Percentiles rank a stretch among this genome's conserved stretches.
These are phyloP conservation scores for Xylariomycetidae sp. DNA, from an alignment of 2,329 filamentous ascomycete genomes.

Conservation along the genomic window DNA sequence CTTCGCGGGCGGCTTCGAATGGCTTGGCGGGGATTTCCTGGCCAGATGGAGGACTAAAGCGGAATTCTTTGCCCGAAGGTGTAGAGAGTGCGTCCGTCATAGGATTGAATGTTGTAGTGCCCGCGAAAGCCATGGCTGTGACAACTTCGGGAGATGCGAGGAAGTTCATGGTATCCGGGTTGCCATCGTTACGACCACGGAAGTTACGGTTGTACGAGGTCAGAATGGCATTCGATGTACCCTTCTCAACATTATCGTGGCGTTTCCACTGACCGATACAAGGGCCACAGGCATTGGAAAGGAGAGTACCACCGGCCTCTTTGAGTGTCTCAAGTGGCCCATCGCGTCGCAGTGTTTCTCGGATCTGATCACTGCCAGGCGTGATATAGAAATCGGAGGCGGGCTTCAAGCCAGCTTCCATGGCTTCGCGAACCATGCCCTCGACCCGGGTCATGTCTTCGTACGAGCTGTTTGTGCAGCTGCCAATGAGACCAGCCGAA, in stretches of 20 bases:
- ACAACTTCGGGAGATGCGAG: conserved; percentile 94
- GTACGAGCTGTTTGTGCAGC: conserved; percentile 98
- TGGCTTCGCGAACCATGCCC: conserved; percentile 86
- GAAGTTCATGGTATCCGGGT: conserved; percentile 97
- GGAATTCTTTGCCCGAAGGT: conserved; percentile 75
- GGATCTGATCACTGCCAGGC: conserved; percentile 93
- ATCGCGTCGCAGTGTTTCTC: conserved; percentile 87
- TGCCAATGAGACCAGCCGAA: conserved; percentile 90
- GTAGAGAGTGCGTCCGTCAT: conserved; percentile 81
- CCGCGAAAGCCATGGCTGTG: conserved; percentile 91
- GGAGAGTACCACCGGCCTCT: conserved; percentile 78
- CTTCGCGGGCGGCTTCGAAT: conserved; percentile 68
- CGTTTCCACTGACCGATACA: conserved; percentile 96
- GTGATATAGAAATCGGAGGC: conserved; percentile 93
- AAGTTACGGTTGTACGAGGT: conserved; percentile 99
- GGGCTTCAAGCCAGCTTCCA: conserved; percentile 82
- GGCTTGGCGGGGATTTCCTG: conserved; percentile 55
- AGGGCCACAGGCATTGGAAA: conserved; percentile 92
- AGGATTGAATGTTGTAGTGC: conserved; percentile 92
- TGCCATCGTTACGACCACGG: conserved; percentile 93
- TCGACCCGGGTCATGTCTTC: conserved; percentile 97
- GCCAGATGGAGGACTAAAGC: conserved; percentile 76
- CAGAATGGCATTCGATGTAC: conserved; percentile 87
- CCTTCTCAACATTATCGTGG: conserved; percentile 78
- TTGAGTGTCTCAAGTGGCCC: conserved; percentile 82